A percentile compares a stretch with the other conserved stretches of the same genome.
These are phyloP conservation scores for Plasmodium ovale DNA, from an alignment of 169 alveolate species.

Conservation along the genomic window DNA sequence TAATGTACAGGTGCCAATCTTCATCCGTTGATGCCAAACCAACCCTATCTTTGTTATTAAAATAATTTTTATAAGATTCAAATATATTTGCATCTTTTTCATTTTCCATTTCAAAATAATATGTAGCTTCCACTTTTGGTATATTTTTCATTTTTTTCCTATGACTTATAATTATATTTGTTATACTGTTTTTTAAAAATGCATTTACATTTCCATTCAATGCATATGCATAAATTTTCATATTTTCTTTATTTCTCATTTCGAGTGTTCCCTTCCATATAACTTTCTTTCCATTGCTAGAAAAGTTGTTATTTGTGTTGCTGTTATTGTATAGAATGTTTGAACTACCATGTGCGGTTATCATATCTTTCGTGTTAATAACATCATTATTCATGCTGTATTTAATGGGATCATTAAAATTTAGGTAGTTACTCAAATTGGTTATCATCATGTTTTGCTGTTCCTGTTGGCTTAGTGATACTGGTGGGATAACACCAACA, in stretches of 20 bases:
- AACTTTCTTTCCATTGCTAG: conserved; percentile 5
- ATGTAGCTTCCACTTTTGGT: conserved; percentile 52
- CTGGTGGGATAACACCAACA: not conserved
- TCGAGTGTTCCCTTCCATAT: conserved; percentile 60
- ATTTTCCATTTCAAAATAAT: conserved; percentile 64
- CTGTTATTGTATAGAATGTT: conserved; percentile 2
- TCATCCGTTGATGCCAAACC: conserved; percentile 66
- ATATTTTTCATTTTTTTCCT: conserved; percentile 62
- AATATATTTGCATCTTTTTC: conserved; percentile 54
- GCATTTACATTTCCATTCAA: conserved; percentile 25
- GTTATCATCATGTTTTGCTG: not conserved
- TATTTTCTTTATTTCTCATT: conserved; percentile 67
- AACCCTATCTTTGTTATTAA: conserved; percentile 72
- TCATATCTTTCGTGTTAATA: not conserved
- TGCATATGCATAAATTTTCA: conserved; percentile 34
- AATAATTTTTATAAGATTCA: conserved; percentile 66
- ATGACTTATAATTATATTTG: conserved; percentile 46
- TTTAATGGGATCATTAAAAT: not conserved
- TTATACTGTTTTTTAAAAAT: conserved; percentile 32
- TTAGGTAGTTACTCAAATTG: not conserved
- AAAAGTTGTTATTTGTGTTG: not conserved
- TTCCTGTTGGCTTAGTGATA: not conserved
- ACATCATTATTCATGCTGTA: not conserved
- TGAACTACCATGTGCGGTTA: not conserved
- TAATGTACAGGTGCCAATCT: conserved; percentile 66